Evolutionary conservation across 306 rosid species (phyloP).

Genomic region (Castanea mollissima): DNA sequence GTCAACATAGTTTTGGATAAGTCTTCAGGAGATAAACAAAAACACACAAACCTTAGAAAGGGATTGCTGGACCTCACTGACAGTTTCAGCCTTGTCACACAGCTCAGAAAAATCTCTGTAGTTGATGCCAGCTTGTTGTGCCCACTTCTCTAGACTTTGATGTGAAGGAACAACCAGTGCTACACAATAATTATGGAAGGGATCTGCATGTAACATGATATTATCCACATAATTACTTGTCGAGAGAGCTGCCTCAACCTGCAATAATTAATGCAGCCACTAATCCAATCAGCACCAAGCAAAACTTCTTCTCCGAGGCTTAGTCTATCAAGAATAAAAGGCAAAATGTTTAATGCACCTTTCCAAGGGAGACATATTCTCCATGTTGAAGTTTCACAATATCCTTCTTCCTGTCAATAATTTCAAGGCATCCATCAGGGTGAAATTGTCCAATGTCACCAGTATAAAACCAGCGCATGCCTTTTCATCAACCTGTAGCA

Average conservation of each 20-base stretch:
- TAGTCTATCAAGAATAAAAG: constrained; percentile 1
- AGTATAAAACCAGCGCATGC: constrained; percentile 82
- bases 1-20: background rate
- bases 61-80: constrained; percentile 71
- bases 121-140: constrained; percentile 59
- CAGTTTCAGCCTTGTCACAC: constrained; percentile 64
- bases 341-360: constrained; percentile 44
- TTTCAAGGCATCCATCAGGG: constrained; percentile 90
- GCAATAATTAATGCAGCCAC: constrained; percentile 24
- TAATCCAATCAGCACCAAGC: constrained; percentile 16
- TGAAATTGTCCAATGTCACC: constrained; percentile 84
- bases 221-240: constrained; percentile 63
- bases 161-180: constrained; percentile 66
- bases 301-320: background rate
- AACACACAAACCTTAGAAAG: constrained; percentile 62
- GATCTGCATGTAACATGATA: constrained; percentile 80
- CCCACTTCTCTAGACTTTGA: constrained; percentile 73
- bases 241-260: constrained; percentile 81
- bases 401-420: constrained; percentile 91
- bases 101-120: constrained; percentile 61
- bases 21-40: background rate
- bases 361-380: constrained; percentile 89
- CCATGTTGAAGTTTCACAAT: constrained; percentile 98
- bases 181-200: constrained; percentile 70
- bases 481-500: constrained; percentile 65